Percentiles rank a stretch among this genome's conserved stretches.
Conservation (phyloP, 2,329 filamentous ascomycete genomes). For the Juglanconis oblonga region DNA sequence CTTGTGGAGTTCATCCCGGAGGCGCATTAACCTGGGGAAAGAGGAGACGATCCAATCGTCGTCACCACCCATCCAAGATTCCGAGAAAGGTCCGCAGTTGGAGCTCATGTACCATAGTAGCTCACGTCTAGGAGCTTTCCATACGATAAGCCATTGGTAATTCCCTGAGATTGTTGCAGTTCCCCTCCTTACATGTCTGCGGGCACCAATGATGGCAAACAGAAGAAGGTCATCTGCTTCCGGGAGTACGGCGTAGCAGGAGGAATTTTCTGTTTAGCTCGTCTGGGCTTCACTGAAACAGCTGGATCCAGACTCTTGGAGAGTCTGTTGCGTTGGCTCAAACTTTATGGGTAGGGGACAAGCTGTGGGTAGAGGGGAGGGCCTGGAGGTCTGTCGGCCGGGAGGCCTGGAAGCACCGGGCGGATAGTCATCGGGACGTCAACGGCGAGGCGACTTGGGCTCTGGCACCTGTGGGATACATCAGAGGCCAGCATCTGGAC, state of each 20-base stretch:
- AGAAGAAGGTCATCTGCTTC: constrained; percentile 15
- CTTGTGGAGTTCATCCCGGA: constrained; percentile 3
- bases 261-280: background rate
- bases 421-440: too few species aligned
- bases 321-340: background rate
- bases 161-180: constrained; percentile 2
- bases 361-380: background rate
- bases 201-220: constrained; percentile 18
- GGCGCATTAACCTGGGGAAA: background rate
- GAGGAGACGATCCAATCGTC: background rate
- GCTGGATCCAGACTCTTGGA: constrained; percentile 1
- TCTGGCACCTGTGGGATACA: too few species aligned
- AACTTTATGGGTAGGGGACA: background rate
- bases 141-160: constrained; percentile 4
- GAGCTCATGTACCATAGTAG: background rate
- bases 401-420: too few species aligned
- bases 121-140: background rate
- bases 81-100: constrained; percentile 16
- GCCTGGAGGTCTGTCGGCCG: too few species aligned
- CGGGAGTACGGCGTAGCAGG: background rate
- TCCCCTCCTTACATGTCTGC: constrained; percentile 14
- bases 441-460: too few species aligned
- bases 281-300: constrained; percentile 6
- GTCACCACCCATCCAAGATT: constrained; percentile 1
- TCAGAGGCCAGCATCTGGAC: too few species aligned